Evolutionary conservation across 441 rosid species (phyloP).

Genomic region (Euphorbia corollata): DNA sequence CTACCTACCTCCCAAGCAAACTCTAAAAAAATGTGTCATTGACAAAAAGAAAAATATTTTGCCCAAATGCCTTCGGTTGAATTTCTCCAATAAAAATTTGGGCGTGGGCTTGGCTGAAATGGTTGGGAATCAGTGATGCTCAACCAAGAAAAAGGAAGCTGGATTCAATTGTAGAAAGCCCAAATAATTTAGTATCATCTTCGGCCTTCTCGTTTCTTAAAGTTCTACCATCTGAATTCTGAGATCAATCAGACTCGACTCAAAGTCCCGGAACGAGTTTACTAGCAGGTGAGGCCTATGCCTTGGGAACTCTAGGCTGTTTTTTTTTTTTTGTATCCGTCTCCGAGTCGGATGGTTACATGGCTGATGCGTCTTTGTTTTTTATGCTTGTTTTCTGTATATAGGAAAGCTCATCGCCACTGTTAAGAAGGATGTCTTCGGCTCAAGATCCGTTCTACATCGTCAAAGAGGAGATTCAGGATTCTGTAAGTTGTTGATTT

Average conservation of each 20-base stretch:
- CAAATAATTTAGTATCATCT: not conserved
- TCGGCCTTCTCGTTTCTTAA: not conserved
- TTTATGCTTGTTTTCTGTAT: not conserved
- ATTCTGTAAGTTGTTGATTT: constrained; percentile 56
- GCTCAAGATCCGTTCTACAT: constrained; percentile 96
- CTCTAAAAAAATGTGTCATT: no score
- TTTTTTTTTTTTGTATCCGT: not conserved
- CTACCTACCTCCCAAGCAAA: no score
- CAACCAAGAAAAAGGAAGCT: not conserved
- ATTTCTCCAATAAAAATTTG: not conserved
- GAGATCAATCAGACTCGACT: not conserved
- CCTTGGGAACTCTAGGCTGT: no score
- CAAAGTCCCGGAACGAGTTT: not conserved
- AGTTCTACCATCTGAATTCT: not conserved
- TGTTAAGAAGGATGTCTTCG: constrained; percentile 52
- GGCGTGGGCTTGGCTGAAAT: not conserved
- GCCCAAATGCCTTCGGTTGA: not conserved
- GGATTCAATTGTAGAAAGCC: not conserved
- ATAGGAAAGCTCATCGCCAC: constrained; percentile 3
- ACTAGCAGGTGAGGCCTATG: not conserved
- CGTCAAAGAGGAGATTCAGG: constrained; percentile 94
- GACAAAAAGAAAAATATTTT: no score
- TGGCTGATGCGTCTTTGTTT: not conserved
- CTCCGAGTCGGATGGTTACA: not conserved
- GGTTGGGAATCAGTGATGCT: not conserved